Conservation (phyloP, 352 stramenopile genomes). For the Globisporangium megalacanthum region DNA sequence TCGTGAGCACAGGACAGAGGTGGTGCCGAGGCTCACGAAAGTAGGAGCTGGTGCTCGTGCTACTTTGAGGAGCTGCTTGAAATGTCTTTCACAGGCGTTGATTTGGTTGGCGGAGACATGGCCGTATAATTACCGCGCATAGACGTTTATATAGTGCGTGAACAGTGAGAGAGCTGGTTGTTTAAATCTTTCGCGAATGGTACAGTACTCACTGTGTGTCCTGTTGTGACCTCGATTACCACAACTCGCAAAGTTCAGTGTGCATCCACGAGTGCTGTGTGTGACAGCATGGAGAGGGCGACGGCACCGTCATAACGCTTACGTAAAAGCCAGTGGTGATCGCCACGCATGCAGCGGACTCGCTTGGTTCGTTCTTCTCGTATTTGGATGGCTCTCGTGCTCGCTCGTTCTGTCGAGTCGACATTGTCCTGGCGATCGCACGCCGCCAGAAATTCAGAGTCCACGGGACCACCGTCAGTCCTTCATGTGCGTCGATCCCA, state of each 20-base stretch:
- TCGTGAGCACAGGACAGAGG: conserved; percentile 16
- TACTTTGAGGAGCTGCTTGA: not conserved
- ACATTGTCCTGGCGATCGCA: too few species aligned
- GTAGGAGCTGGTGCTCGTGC: not conserved
- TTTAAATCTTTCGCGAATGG: too few species aligned
- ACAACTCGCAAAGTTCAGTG: too few species aligned
- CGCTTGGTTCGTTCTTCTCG: too few species aligned
- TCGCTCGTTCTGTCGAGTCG: not conserved
- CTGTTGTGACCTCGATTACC: too few species aligned
- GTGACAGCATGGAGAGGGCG: not conserved
- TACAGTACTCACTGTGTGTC: too few species aligned
- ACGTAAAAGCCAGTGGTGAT: too few species aligned
- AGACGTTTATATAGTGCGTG: not conserved
- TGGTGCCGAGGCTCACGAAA: not conserved
- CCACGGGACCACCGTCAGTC: not conserved
- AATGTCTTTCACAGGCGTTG: not conserved
- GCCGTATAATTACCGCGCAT: not conserved
- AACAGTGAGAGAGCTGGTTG: not conserved
- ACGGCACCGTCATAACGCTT: too few species aligned
- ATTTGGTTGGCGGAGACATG: conserved; percentile 1
- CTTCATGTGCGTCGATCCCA: too few species aligned
- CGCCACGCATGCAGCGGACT: too few species aligned
- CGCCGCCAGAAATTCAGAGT: too few species aligned
- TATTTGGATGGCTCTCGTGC: too few species aligned
- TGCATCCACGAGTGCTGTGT: not conserved